Base-by-base conservation (phyloP, 1,284 basidiomycete species). In the Omphalotus olearius region DNA sequence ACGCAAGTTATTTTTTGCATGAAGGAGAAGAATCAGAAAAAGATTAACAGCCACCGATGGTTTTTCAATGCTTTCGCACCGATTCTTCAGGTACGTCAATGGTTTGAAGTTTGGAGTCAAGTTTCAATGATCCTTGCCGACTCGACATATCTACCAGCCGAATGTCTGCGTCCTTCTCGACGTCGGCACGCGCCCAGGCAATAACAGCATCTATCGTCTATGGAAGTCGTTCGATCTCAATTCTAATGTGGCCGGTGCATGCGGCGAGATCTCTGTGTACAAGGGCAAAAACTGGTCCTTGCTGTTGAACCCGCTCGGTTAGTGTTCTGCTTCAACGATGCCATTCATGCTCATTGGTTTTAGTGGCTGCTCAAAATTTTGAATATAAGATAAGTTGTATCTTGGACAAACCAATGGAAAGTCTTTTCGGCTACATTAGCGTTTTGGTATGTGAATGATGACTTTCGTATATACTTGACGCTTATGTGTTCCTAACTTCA, bases 171-270 rank as follows among this genome's bases (percentile, higher is more conserved):
- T 94, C 4, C 72, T 97, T 37, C 67, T 99, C 45, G 96, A 99
- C 59, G 97, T 98, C 2, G 96, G 96, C 0, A 98, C 95, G 4
- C 80, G 85, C 23, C 95, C 95, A 0, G 83, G 80, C 1, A 82
- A 82, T 48, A 93, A 88, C 58, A 90, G 88, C 46, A 80, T 97
- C 35, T 98, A 98, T 66, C 82, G 89, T 56, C 78, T 98, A 3
- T 98, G 95, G 95, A 98, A 98, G 68, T 80, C 90, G 1, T 97
- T 98, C 63, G 94, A 98, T 63, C 71, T 92, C 37, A 93, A 94
- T 66, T 93, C 91, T 6, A 94, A 91, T 59, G 91, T 97, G 14
- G 95, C 83, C 4, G 95, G 95, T 6, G 93, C 94, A 2, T 98
- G 94, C 67, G 95, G 95, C 35, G 95, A 98, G 68, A 97, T 98